Base-by-base conservation (phyloP, 805 yeast species). In the Teunomyces barrocoloradensis region DNA sequence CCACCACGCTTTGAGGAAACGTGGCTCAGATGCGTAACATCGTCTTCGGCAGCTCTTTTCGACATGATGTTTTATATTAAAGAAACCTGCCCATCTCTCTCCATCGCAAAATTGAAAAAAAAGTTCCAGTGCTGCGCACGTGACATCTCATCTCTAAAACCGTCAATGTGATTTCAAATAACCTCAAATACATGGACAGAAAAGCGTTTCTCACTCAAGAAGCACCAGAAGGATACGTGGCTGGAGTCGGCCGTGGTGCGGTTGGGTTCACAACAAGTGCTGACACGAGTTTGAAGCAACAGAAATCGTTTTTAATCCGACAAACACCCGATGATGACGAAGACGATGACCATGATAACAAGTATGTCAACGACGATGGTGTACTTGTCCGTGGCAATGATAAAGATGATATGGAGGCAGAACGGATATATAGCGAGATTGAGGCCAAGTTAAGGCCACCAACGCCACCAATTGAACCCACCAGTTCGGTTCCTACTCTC, bases 211-310 rank as follows among this genome's bases (percentile, higher is more conserved):
- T 92, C 42, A 89, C 86, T 59, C 89, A 87, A 68, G 82, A 82
- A 51, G 85, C 98, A 0, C 99, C 99, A 0, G 79, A 85, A 1
- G 96, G 95, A 5, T 92, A 92, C 61, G 79, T 90, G 35, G 86
- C 98, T 3, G 99, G 99, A 21, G 67, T 90, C 6, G 98, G 97
- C 0, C 75, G 99, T 60, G 99, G 99, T 23, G 98, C 97, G 1
- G 80, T 88, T 1, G 98, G 97, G 4, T 91, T 94, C 65, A 82
- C 91, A 0, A 89, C 96, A 0, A 78, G 89, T 49, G 89, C 94
- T 1, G 95, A 86, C 52, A 63, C 86, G 10, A 23, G 27, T 15
- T 35, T 41, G 12, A 37, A 41, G 5, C 21, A 34, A 3, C 50
- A 39, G 34, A 46, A 46, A 5, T 42, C 40, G 2, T 49, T 52